These are phyloP conservation scores for Durusdinium trenchii DNA, from an alignment of 73 alveolate species.

Conservation along the genomic window DNA sequence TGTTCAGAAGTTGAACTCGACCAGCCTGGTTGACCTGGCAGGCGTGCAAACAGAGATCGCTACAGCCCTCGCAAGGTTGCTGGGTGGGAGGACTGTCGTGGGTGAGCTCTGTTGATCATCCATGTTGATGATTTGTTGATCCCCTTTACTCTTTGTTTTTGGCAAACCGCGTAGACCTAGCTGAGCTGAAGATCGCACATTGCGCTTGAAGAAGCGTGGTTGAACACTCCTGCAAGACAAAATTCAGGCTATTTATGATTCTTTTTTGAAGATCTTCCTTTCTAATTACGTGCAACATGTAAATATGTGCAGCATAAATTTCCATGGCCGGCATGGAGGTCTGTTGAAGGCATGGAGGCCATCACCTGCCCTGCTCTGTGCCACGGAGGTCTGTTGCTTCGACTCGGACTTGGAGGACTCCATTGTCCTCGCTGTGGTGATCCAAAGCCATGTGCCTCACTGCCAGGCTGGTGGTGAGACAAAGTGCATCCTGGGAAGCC, in stretches of 20 bases:
- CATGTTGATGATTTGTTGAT: too few species aligned
- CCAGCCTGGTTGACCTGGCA: neutral
- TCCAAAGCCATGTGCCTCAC: constrained; percentile 97
- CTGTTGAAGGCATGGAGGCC: neutral
- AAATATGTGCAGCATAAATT: neutral
- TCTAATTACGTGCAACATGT: neutral
- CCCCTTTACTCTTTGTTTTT: too few species aligned
- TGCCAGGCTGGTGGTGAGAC: constrained; percentile 73
- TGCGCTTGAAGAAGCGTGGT: too few species aligned
- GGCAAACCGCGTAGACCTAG: too few species aligned
- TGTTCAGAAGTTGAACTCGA: too few species aligned
- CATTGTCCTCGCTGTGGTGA: constrained; percentile 96
- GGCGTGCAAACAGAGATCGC: constrained; percentile 53
- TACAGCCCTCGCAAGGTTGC: constrained; percentile 39
- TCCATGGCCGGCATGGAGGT: neutral
- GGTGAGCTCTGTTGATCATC: too few species aligned
- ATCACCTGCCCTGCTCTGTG: neutral
- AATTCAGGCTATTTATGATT: too few species aligned
- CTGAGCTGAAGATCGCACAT: too few species aligned
- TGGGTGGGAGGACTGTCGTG: too few species aligned
- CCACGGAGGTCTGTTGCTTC: constrained; percentile 83
- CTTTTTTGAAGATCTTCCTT: neutral
- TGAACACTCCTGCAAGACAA: neutral
- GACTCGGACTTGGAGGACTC: constrained; percentile 96
- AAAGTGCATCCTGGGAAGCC: neutral